These are phyloP conservation scores for Penicillium diatomitis DNA, from an alignment of 495 filamentous ascomycete species.

Conservation along the genomic window DNA sequence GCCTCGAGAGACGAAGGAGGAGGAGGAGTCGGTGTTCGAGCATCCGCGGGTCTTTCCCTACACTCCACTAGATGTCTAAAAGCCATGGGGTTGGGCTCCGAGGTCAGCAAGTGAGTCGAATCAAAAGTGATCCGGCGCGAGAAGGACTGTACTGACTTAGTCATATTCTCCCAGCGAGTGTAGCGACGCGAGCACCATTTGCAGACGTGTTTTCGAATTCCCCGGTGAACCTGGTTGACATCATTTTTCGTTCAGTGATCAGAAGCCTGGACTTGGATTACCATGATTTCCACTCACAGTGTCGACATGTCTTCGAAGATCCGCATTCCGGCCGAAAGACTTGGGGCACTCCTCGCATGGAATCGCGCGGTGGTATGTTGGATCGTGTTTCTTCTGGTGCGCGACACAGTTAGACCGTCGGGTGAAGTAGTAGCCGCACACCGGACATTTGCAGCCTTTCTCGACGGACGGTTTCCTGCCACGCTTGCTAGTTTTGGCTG, in stretches of 20 bases:
- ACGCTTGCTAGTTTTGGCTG: neutral
- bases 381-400: conserved; percentile 85
- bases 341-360: conserved; percentile 51
- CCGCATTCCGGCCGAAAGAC: conserved; percentile 57
- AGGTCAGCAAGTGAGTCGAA: no score
- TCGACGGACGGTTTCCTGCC: neutral
- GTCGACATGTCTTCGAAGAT: conserved; percentile 71
- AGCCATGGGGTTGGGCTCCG: neutral
- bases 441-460: conserved; percentile 50
- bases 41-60: neutral
- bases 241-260: no score
- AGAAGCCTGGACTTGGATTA: neutral
- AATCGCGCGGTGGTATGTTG: conserved; percentile 59
- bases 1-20: neutral
- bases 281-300: conserved; percentile 47
- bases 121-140: no score
- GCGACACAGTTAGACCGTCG: conserved; percentile 85
- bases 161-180: conserved; percentile 4
- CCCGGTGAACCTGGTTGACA: conserved; percentile 5
- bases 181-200: conserved; percentile 7
- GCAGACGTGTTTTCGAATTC: conserved; percentile 8
- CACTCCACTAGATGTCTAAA: conserved; percentile 7
- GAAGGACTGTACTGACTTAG: conserved; percentile 3
- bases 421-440: conserved; percentile 76
- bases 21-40: neutral